A percentile compares a stretch with the other conserved stretches of the same genome.
phyloP scores from a whole-genome alignment of 2,329 filamentous ascomycete species.

The Talaromyces sp. region DNA sequence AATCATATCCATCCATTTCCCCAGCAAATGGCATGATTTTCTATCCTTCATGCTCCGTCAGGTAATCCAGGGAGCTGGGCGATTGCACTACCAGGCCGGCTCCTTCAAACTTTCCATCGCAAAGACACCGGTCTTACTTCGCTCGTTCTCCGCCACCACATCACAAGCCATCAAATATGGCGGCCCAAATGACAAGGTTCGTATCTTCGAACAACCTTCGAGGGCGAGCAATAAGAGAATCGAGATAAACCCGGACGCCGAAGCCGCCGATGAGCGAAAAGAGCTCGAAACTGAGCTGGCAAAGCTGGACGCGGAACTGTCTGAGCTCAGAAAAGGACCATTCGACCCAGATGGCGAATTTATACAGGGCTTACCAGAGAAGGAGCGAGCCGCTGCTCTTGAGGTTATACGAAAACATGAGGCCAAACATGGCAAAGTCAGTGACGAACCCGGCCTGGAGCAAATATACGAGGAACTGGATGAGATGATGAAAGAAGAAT shows the following conservation, averaged over 20 bases:
- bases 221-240: conserved; percentile 36
- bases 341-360: conserved; percentile 46
- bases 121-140: conserved; percentile 24
- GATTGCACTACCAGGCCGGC: conserved; percentile 44
- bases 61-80: conserved; percentile 45
- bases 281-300: conserved; percentile 40
- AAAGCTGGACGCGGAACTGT: conserved; percentile 42
- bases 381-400: conserved; percentile 42
- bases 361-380: conserved; percentile 42
- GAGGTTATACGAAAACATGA: conserved; percentile 45
- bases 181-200: conserved; percentile 43
- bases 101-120: conserved; percentile 31
- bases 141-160: conserved; percentile 34
- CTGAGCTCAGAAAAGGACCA: conserved; percentile 42
- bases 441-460: conserved; percentile 30
- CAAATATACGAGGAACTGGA: conserved; percentile 45
- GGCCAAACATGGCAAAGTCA: conserved; percentile 34
- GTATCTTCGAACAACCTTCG: conserved; percentile 45
- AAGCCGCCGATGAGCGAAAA: conserved; percentile 38
- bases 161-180: conserved; percentile 33
- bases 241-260: conserved; percentile 41
- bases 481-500: conserved; percentile 39
- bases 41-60: conserved; percentile 46
- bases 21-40: conserved; percentile 34
- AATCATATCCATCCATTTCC: not conserved